These are phyloP conservation scores for Ocimum tenuiflorum DNA, from an alignment of 257 asterid species.

Conservation along the genomic window DNA sequence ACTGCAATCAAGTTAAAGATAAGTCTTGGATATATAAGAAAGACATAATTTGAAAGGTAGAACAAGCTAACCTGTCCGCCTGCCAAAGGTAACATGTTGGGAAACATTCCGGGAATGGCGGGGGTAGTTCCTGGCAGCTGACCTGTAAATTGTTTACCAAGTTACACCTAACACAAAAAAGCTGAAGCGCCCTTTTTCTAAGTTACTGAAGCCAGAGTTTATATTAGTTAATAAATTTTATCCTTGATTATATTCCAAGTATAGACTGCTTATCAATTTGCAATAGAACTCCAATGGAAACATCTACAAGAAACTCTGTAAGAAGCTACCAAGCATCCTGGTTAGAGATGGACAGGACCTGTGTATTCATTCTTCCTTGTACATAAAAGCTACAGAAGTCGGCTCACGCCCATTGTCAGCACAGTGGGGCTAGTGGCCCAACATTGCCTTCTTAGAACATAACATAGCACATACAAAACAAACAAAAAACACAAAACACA, in stretches of 20 bases:
- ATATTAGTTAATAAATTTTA: neutral
- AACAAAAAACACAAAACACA: conserved; percentile 96
- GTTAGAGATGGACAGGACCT: conserved; percentile 98
- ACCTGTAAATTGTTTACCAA: conserved; percentile 49
- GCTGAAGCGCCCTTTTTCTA: conserved; percentile 6
- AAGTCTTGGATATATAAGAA: conserved; percentile 13
- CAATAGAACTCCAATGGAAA: conserved; percentile 20
- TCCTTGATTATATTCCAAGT: conserved; percentile 13
- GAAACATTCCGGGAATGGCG: conserved; percentile 69
- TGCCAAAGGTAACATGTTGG: conserved; percentile 66
- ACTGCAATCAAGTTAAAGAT: conserved; percentile 36
- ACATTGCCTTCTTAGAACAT: conserved; percentile 95
- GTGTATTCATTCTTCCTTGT: conserved; percentile 88
- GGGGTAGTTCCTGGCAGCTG: conserved; percentile 67
- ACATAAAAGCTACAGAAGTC: conserved; percentile 99
- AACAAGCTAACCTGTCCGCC: conserved; percentile 66
- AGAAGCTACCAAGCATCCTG: conserved; percentile 74
- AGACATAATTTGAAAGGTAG: neutral
- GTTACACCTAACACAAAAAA: conserved; percentile 23
- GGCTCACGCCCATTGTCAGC: conserved; percentile 99
- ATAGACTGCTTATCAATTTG: conserved; percentile 15
- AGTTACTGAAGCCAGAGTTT: conserved; percentile 9
- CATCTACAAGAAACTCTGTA: conserved; percentile 30
- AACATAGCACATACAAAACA: conserved; percentile 96
- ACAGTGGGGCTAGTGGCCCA: conserved; percentile 99